These are phyloP conservation scores for Diaporthe batatas DNA, from an alignment of 2,329 filamentous ascomycete species.

Conservation along the genomic window DNA sequence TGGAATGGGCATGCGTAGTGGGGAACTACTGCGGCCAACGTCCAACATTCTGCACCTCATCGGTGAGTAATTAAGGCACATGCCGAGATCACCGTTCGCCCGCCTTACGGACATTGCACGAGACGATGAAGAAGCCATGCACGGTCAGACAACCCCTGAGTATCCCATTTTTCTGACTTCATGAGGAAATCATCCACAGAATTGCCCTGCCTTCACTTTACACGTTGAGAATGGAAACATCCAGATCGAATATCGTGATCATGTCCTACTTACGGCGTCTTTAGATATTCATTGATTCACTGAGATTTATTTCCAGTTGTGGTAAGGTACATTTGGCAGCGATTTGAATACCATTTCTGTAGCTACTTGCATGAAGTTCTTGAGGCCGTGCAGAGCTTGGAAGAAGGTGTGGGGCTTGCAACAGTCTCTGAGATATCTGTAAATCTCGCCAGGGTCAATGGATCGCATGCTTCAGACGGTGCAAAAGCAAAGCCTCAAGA, in stretches of 20 bases:
- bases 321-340: not conserved
- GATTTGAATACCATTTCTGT: not conserved
- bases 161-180: not conserved
- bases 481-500: not conserved
- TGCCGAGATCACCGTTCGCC: not conserved
- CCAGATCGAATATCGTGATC: not conserved
- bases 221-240: not conserved
- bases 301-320: no score
- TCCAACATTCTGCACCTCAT: not conserved
- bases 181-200: not conserved
- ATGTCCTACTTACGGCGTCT: not conserved
- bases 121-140: not conserved
- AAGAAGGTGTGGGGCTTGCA: not conserved
- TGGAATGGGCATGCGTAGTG: not conserved
- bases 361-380: not conserved
- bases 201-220: not conserved
- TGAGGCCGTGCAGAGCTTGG: not conserved
- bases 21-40: not conserved
- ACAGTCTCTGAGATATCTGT: not conserved
- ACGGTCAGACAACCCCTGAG: not conserved
- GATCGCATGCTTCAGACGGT: not conserved
- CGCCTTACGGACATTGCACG: not conserved
- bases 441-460: not conserved
- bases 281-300: not conserved
- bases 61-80: not conserved